Evolutionary conservation across 805 yeast genomes (phyloP), one percentile per base, ranked within the genome.

Genomic region (Ogataea corticis): DNA sequence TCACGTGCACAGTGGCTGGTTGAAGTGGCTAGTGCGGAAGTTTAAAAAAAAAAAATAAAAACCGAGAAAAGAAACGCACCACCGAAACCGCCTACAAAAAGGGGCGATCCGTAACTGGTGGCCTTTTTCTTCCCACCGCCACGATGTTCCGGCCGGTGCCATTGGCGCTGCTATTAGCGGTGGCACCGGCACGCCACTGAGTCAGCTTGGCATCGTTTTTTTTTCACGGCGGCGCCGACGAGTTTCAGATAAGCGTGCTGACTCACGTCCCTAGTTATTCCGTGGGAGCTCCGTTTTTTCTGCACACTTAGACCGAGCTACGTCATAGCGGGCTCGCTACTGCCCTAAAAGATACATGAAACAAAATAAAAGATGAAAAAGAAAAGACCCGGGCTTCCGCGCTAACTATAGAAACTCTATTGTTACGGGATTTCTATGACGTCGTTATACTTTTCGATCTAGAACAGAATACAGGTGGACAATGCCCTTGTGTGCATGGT

Each of bases 251-350:
- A 21, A n/a, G 10, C 40, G 32, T 32, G 25, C 15, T 28, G 40
- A 37, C 27, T 37, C 40, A 37, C 38, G 12, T 16, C 13, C 13
- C 16, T 14, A 27, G 16, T 16, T 28, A 25, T 37, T 37, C 33
- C 39, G 39, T 31, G 31, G 7, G 19, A 17, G 17, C 21, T 19
- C 32, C 33, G 23, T 15, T 37, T 14, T 14, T n/a, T 30, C 40
- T 25, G 40, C 25, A 37, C 27, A 37, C 27, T 37, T 25, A 37
- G 25, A 32, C 40, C 40, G 40, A 37, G 15, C 40, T 25, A 37
- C 40, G 40, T 37, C 40, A 37, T 37, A 37, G 40, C 25, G 32
- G 40, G 32, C 40, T 37, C 40, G 32, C 40, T 37, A 37, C 33
- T 30, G 40, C 40, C 40, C 40, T 27, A 25, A 37, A 37, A 37